A percentile compares a stretch with the other conserved stretches of the same genome.
Evolutionary conservation across 2,329 filamentous ascomycete genomes (phyloP).

Genomic region (Epichloe baconii): DNA sequence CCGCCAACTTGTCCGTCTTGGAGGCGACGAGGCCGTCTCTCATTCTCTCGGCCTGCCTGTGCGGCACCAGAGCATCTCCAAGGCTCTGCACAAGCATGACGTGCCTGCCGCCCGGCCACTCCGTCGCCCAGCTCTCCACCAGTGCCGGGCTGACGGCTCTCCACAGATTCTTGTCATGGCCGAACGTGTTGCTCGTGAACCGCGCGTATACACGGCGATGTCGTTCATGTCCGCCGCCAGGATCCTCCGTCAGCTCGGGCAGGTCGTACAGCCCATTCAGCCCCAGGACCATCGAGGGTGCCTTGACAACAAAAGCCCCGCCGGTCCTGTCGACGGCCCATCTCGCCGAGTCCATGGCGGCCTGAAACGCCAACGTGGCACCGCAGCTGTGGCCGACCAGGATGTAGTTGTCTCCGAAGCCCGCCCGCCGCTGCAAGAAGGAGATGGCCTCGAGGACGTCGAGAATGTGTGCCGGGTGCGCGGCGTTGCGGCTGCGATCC

Average conservation of each 20-base stretch:
- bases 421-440: slow-evolving; percentile 29
- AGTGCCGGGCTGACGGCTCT: slow-evolving; percentile 25
- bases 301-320: neutral
- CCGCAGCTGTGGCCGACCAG: slow-evolving; percentile 45
- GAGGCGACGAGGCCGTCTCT: slow-evolving; percentile 1
- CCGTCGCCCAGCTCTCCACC: slow-evolving; percentile 2
- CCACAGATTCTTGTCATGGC: slow-evolving; percentile 25
- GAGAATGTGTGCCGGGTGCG: slow-evolving; percentile 40
- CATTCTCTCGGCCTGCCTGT: slow-evolving; percentile 5
- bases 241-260: slow-evolving; percentile 11
- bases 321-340: slow-evolving; percentile 8
- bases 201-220: slow-evolving; percentile 24
- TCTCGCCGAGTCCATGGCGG: slow-evolving; percentile 15
- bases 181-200: slow-evolving; percentile 35
- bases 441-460: slow-evolving; percentile 35
- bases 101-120: slow-evolving; percentile 7
- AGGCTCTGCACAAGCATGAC: slow-evolving; percentile 7
- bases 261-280: slow-evolving; percentile 42
- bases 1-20: neutral
- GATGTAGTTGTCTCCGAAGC: slow-evolving; percentile 31
- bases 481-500: slow-evolving; percentile 23
- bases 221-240: slow-evolving; percentile 18
- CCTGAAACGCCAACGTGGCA: slow-evolving; percentile 38
- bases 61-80: slow-evolving; percentile 6
- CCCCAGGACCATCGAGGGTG: slow-evolving; percentile 26